A percentile compares a stretch with the other conserved stretches of the same genome.
Evolutionary conservation across 768 basidiomycete species (phyloP).

Genomic region (Russula virescens): DNA sequence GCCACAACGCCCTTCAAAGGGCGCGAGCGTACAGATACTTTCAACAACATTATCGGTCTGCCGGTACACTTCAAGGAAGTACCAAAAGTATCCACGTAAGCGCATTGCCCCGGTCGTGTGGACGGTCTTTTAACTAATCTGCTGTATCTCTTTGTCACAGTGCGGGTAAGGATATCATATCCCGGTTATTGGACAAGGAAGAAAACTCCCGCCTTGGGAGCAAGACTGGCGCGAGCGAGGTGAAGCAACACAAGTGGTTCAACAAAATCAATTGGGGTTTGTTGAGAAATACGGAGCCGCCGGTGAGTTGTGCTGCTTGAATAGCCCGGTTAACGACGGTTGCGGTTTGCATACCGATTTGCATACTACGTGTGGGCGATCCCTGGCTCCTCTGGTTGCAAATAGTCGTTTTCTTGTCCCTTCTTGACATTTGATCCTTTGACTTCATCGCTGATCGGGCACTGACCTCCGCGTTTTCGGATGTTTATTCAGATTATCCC

Average conservation of each 20-base stretch:
- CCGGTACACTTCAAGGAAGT: slow-evolving; percentile 83
- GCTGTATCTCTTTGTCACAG: slow-evolving; percentile 36
- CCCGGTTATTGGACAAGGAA: slow-evolving; percentile 85
- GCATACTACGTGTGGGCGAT: background rate
- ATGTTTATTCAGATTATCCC: slow-evolving; percentile 66
- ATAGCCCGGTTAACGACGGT: background rate
- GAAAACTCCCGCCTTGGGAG: slow-evolving; percentile 86
- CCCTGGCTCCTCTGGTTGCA: background rate
- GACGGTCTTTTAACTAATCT: slow-evolving; percentile 1
- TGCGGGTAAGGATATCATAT: slow-evolving; percentile 82
- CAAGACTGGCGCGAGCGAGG: slow-evolving; percentile 93
- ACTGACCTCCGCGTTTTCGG: slow-evolving; percentile 6
- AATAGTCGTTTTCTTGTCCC: background rate
- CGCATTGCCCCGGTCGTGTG: background rate
- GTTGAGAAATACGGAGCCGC: slow-evolving; percentile 85
- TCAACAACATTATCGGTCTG: slow-evolving; percentile 87
- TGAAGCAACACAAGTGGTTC: slow-evolving; percentile 99
- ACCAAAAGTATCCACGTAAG: slow-evolving; percentile 56
- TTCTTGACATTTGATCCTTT: background rate
- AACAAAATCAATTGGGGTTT: slow-evolving; percentile 94
- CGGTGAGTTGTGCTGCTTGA: slow-evolving; percentile 48
- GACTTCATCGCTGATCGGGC: background rate
- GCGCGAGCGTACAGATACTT: slow-evolving; percentile 87
- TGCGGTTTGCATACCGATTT: background rate
- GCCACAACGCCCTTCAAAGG: slow-evolving; percentile 99